Evolutionary conservation across 345 rosid genomes (phyloP).

Genomic region (Pelargonium nanum): DNA sequence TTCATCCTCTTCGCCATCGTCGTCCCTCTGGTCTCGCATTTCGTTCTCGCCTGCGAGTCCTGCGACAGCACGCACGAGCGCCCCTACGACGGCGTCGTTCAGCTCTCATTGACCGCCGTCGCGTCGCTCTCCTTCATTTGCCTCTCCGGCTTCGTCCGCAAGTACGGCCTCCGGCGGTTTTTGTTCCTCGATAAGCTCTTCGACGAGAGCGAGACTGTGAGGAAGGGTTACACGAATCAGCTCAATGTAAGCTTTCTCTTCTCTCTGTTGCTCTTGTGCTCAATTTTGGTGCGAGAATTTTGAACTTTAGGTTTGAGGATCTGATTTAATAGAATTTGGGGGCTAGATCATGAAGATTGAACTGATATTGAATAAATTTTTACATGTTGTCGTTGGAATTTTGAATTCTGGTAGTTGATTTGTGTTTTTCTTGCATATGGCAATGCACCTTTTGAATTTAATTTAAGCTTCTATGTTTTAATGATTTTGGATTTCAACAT

Average conservation of each 20-base stretch:
- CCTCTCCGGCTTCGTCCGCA: conserved; percentile 49
- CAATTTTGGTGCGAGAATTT: neutral
- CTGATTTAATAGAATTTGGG: neutral
- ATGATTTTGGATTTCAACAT: too few species aligned
- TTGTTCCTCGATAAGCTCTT: conserved; percentile 88
- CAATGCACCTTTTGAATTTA: neutral
- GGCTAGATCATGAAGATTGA: too few species aligned
- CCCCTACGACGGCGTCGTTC: conserved; percentile 73
- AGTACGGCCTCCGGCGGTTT: conserved; percentile 63
- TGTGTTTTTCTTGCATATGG: neutral
- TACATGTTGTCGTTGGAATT: neutral
- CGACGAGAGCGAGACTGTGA: conserved; percentile 75
- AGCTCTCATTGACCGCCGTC: conserved; percentile 62
- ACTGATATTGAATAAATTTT: too few species aligned
- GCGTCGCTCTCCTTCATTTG: conserved; percentile 65
- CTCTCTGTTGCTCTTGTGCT: neutral
- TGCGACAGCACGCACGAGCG: conserved; percentile 62
- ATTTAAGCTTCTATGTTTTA: too few species aligned
- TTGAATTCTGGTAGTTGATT: too few species aligned
- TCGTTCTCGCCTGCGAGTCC: conserved; percentile 61
- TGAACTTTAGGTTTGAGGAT: neutral
- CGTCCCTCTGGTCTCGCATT: conserved; percentile 67
- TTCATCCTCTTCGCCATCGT: conserved; percentile 48
- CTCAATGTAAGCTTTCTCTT: conserved; percentile 52
- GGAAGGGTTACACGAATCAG: conserved; percentile 54